Conservation (phyloP, 2,329 filamentous ascomycete genomes). For the Apiospora kogelbergensis region DNA sequence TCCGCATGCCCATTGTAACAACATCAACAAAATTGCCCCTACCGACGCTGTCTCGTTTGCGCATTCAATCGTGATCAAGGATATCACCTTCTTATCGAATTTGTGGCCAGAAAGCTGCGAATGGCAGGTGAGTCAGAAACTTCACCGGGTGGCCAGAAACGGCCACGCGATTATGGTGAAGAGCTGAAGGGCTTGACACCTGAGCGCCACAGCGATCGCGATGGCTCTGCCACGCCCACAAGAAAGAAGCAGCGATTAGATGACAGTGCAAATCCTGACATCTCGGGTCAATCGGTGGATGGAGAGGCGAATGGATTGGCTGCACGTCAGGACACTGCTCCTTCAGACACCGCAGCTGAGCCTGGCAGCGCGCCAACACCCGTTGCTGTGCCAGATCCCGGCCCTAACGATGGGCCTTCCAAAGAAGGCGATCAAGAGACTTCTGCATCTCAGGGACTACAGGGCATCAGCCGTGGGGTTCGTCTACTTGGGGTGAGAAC, state of each 20-base stretch:
- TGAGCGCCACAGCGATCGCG: constrained; percentile 19
- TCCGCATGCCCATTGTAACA: not conserved
- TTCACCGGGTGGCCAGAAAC: constrained; percentile 23
- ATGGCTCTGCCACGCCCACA: constrained; percentile 12
- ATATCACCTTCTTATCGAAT: not conserved
- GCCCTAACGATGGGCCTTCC: not conserved
- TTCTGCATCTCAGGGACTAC: constrained; percentile 11
- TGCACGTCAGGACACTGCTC: constrained; percentile 12
- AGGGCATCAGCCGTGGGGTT: constrained; percentile 29
- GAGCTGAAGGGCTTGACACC: constrained; percentile 30
- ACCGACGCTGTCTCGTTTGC: not conserved
- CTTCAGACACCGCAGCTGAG: not conserved
- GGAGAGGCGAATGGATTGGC: constrained; percentile 32
- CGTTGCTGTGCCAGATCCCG: constrained; percentile 1
- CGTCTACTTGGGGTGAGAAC: constrained; percentile 24
- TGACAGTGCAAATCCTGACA: not conserved
- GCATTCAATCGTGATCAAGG: not conserved
- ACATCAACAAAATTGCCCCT: not conserved
- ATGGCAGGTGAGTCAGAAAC: constrained; percentile 13
- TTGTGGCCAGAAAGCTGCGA: not conserved
- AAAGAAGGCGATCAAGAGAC: not conserved
- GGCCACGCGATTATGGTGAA: constrained; percentile 29
- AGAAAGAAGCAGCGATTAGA: constrained; percentile 25
- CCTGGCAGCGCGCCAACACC: not conserved
- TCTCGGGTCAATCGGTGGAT: constrained; percentile 24